Conservation (phyloP, 805 yeast genomes). For the Metschnikowia bowlesiae region DNA sequence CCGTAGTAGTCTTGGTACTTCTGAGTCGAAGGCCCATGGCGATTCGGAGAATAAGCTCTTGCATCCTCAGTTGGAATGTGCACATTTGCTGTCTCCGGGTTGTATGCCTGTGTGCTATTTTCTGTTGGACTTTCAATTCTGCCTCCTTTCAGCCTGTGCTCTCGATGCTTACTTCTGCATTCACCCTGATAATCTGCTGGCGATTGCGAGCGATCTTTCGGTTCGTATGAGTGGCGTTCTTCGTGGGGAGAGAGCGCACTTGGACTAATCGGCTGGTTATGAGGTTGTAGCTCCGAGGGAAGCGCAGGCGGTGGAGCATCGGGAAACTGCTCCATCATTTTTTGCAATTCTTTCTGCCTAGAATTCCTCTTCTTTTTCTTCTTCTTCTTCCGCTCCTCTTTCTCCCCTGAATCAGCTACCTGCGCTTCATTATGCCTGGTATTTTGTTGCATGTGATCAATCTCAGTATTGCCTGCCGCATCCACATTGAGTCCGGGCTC, state of each 20-base stretch:
- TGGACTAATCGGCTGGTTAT: background rate
- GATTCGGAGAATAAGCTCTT: background rate
- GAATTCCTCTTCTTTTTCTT: constrained; percentile 14
- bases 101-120: background rate
- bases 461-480: background rate
- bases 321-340: constrained; percentile 12
- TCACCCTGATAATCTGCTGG: background rate
- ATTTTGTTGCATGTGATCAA: background rate
- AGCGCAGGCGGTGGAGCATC: constrained; percentile 18
- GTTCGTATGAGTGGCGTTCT: background rate
- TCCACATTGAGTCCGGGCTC: background rate
- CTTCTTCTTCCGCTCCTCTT: constrained; percentile 4
- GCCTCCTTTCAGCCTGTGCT: background rate
- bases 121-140: background rate
- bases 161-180: background rate
- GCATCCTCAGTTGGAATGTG: background rate
- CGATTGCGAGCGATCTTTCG: background rate
- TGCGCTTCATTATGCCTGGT: background rate
- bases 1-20: background rate
- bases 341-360: constrained; percentile 4
- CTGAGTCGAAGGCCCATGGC: background rate
- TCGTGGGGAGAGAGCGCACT: background rate
- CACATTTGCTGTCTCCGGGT: background rate
- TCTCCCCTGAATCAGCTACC: background rate
- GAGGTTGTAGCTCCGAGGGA: constrained; percentile 2